Conservation (phyloP, 306 rosid genomes). For the Argentina anserina region DNA sequence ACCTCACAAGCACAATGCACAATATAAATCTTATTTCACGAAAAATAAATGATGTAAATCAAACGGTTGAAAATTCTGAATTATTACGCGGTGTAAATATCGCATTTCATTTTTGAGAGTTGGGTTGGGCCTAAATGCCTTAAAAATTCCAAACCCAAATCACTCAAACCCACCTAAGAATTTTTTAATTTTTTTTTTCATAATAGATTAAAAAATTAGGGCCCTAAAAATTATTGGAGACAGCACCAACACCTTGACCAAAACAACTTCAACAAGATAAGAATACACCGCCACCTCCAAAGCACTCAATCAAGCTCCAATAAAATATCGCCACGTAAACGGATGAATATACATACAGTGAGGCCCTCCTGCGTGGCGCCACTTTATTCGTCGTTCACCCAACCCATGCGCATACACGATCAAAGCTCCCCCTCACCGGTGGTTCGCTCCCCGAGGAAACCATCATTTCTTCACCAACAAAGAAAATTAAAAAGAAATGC, state of each 20-base stretch:
- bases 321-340: neutral
- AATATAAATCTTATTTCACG: no score
- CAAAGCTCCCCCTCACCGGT: neutral
- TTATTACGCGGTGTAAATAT: no score
- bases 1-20: no score
- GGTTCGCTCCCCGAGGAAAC: neutral
- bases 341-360: no score
- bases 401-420: neutral
- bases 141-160: neutral
- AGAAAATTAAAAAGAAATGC: neutral
- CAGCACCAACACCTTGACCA: neutral
- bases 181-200: no score
- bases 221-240: neutral
- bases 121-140: neutral
- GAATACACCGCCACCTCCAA: neutral
- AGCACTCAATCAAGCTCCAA: neutral
- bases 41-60: no score
- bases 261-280: neutral
- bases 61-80: neutral
- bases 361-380: slow-evolving; percentile 1
- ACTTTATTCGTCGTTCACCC: neutral
- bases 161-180: neutral
- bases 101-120: neutral
- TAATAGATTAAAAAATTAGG: neutral
- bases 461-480: neutral